A percentile compares a stretch with the other conserved stretches of the same genome.
Evolutionary conservation across 2,329 filamentous ascomycete genomes (phyloP).

Genomic region (Ciborinia camelliae): DNA sequence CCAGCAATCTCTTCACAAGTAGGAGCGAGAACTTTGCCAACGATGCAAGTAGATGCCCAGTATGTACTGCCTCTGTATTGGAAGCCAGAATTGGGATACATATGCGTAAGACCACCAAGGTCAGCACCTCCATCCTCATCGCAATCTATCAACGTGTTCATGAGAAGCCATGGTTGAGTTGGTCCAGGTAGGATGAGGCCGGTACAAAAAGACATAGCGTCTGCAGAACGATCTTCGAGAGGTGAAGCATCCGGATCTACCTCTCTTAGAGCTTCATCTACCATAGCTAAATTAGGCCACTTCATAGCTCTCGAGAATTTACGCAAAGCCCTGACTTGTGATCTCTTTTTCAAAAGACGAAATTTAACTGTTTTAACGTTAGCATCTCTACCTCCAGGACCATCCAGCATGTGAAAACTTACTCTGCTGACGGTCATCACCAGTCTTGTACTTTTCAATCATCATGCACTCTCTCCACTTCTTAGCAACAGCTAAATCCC

Average conservation of each 20-base stretch:
- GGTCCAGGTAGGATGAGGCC: constrained; percentile 69
- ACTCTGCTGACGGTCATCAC: constrained; percentile 51
- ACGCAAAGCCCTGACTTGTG: constrained; percentile 65
- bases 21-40: constrained; percentile 71
- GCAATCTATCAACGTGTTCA: constrained; percentile 74
- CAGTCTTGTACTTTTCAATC: constrained; percentile 55
- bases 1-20: constrained; percentile 68
- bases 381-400: constrained; percentile 14
- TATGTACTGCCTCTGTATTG: constrained; percentile 77
- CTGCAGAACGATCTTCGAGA: constrained; percentile 60
- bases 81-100: constrained; percentile 67
- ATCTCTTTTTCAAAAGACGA: constrained; percentile 62
- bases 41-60: constrained; percentile 69
- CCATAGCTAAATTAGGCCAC: constrained; percentile 69
- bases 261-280: constrained; percentile 59
- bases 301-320: constrained; percentile 70
- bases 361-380: constrained; percentile 45
- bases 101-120: constrained; percentile 64
- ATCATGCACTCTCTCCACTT: constrained; percentile 69
- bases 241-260: constrained; percentile 50
- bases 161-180: constrained; percentile 69
- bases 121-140: constrained; percentile 65
- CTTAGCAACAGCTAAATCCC: constrained; percentile 69
- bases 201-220: constrained; percentile 75
- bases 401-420: constrained; percentile 28